Evolutionary conservation across 495 filamentous ascomycete genomes (phyloP).

Genomic region (Talaromyces trachyspermus): DNA sequence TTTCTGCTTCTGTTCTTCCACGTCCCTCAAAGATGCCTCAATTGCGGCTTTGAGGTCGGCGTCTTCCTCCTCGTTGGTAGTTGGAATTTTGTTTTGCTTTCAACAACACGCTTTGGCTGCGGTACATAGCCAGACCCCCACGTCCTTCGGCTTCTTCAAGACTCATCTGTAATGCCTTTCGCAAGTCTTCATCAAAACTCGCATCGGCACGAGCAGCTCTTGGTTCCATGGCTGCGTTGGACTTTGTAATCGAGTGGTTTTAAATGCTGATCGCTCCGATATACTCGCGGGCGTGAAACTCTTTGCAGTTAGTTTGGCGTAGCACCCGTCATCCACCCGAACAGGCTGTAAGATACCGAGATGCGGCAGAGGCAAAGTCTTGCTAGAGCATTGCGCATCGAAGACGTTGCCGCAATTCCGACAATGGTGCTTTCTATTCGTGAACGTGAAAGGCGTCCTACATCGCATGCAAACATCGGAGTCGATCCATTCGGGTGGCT

Average conservation of each 20-base stretch:
- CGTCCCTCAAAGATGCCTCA: conserved; percentile 90
- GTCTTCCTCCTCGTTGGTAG: conserved; percentile 70
- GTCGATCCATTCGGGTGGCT: conserved; percentile 97
- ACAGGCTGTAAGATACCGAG: conserved; percentile 88
- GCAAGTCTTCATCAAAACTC: conserved; percentile 92
- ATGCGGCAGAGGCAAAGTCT: conserved; percentile 80
- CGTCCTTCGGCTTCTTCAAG: conserved; percentile 84
- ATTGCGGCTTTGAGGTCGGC: conserved; percentile 93
- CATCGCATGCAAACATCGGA: conserved; percentile 99
- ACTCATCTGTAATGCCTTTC: conserved; percentile 90
- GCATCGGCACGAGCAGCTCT: conserved; percentile 76
- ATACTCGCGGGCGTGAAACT: conserved; percentile 32
- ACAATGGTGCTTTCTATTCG: conserved; percentile 96
- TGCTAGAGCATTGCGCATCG: conserved; percentile 85
- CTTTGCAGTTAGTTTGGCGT: conserved; percentile 80
- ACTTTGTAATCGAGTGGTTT: conserved; percentile 48
- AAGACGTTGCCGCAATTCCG: conserved; percentile 97
- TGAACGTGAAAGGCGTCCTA: conserved; percentile 90
- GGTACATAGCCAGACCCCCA: conserved; percentile 62
- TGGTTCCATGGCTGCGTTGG: conserved; percentile 69
- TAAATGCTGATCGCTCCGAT: conserved; percentile 39
- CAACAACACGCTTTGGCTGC: conserved; percentile 37
- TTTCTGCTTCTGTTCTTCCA: conserved; percentile 95
- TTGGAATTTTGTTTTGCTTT: conserved; percentile 8
- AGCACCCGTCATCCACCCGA: conserved; percentile 94